Conservation (phyloP, 1,284 basidiomycete genomes). For the Wolfiporia cocos region DNA sequence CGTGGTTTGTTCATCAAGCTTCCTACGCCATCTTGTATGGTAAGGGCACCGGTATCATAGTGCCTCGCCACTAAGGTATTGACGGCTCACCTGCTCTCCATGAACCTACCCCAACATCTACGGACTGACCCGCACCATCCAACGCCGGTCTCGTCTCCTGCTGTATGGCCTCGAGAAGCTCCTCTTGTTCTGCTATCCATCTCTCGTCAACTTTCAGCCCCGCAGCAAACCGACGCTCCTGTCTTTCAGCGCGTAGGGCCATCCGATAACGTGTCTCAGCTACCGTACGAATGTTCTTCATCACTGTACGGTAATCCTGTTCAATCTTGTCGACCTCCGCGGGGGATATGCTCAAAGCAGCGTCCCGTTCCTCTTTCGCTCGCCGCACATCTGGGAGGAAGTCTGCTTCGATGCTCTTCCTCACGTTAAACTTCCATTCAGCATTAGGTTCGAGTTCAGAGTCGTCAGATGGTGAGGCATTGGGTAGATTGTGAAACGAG, state of each 20-base stretch:
- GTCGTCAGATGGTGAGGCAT: too few relatives aligned
- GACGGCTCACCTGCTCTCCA: too few relatives aligned
- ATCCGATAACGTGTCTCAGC: slow-evolving; percentile 25
- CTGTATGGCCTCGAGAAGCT: slow-evolving; percentile 25
- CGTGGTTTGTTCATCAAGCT: too few relatives aligned
- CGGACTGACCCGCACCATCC: too few relatives aligned
- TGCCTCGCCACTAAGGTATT: too few relatives aligned
- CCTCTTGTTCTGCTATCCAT: too few relatives aligned
- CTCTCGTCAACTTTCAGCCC: too few relatives aligned
- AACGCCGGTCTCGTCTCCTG: too few relatives aligned
- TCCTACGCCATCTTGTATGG: too few relatives aligned
- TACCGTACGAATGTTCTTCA: slow-evolving; percentile 26
- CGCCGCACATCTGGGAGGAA: slow-evolving; percentile 41
- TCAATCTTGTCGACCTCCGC: slow-evolving; percentile 27
- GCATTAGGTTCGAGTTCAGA: slow-evolving; percentile 46
- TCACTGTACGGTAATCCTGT: slow-evolving; percentile 32
- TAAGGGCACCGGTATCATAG: too few relatives aligned
- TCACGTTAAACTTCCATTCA: slow-evolving; percentile 42
- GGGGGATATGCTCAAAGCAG: slow-evolving; percentile 28
- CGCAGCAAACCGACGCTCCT: slow-evolving; percentile 21
- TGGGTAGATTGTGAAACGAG: too few relatives aligned
- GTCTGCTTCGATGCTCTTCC: slow-evolving; percentile 35
- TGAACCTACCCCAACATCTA: too few relatives aligned
- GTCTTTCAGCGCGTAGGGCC: slow-evolving; percentile 22
- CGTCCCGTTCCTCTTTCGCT: slow-evolving; percentile 37